These are phyloP conservation scores for Pulveroboletus sp. DNA, from an alignment of 768 basidiomycete genomes.

Conservation along the genomic window DNA sequence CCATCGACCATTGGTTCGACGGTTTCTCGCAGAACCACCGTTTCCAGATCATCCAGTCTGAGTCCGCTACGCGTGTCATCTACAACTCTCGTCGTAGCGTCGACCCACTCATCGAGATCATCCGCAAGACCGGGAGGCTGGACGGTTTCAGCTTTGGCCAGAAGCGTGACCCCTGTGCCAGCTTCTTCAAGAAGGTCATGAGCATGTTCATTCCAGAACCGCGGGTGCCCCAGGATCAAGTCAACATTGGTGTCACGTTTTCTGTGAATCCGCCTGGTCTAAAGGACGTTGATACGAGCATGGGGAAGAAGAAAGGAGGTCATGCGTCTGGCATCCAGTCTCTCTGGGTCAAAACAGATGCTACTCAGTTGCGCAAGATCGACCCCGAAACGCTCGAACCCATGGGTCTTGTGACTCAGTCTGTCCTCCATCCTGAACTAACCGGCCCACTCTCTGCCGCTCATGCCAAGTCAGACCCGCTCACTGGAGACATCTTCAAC, in stretches of 20 bases:
- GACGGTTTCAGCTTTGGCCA: constrained; percentile 22
- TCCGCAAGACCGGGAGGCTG: constrained; percentile 23
- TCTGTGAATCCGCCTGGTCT: constrained; percentile 29
- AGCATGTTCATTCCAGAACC: constrained; percentile 24
- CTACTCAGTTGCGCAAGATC: constrained; percentile 26
- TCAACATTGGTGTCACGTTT: constrained; percentile 27
- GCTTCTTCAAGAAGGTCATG: constrained; percentile 31
- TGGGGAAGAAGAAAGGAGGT: constrained; percentile 16
- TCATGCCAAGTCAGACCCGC: constrained; percentile 35
- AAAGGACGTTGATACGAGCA: constrained; percentile 18
- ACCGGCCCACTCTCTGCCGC: constrained; percentile 32
- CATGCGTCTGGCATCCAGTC: constrained; percentile 25
- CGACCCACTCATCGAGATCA: constrained; percentile 26
- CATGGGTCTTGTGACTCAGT: constrained; percentile 27
- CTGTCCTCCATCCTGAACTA: constrained; percentile 29
- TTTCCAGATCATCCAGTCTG: constrained; percentile 33
- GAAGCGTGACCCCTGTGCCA: constrained; percentile 31
- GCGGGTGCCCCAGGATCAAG: not conserved
- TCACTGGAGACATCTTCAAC: constrained; percentile 35
- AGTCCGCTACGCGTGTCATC: constrained; percentile 22
- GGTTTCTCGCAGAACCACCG: constrained; percentile 38
- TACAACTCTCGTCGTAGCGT: constrained; percentile 33
- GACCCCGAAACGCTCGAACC: constrained; percentile 37
- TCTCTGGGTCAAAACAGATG: constrained; percentile 33
- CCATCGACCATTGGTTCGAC: constrained; percentile 39